These are phyloP conservation scores for Mycena citricolor DNA, from an alignment of 1,284 basidiomycete genomes.

Conservation along the genomic window DNA sequence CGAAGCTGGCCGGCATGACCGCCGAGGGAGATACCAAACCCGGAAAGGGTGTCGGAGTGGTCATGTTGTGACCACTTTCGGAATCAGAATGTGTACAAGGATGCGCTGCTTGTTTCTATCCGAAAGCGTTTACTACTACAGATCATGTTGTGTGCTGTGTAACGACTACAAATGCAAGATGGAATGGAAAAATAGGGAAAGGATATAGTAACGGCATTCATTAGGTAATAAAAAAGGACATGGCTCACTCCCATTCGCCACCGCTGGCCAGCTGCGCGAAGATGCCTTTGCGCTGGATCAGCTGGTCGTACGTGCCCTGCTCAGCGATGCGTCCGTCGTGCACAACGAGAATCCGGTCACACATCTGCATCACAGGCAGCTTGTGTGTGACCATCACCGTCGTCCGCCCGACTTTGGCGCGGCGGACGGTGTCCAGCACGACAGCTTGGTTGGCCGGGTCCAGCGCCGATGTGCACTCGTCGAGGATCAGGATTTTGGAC, in stretches of 20 bases:
- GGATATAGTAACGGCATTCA: conserved; percentile 10
- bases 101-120: no score
- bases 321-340: conserved; percentile 78
- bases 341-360: conserved; percentile 86
- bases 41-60: conserved; percentile 77
- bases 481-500: conserved; percentile 80
- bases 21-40: conserved; percentile 48
- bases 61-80: conserved; percentile 56
- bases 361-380: conserved; percentile 86
- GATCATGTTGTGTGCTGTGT: no score
- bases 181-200: neutral
- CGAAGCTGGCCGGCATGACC: conserved; percentile 68
- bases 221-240: conserved; percentile 6
- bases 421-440: conserved; percentile 76
- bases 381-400: conserved; percentile 95
- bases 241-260: conserved; percentile 69
- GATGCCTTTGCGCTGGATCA: conserved; percentile 68
- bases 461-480: conserved; percentile 92
- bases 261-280: conserved; percentile 84
- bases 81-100: no score
- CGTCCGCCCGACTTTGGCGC: conserved; percentile 68
- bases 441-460: conserved; percentile 81
- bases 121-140: no score
- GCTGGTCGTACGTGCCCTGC: conserved; percentile 73
- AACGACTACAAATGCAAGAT: no score